Evolutionary conservation across 2,329 filamentous ascomycete species (phyloP), one percentile per base, ranked within the genome.

Genomic region (Paracorniculantispora psalliotae): DNA sequence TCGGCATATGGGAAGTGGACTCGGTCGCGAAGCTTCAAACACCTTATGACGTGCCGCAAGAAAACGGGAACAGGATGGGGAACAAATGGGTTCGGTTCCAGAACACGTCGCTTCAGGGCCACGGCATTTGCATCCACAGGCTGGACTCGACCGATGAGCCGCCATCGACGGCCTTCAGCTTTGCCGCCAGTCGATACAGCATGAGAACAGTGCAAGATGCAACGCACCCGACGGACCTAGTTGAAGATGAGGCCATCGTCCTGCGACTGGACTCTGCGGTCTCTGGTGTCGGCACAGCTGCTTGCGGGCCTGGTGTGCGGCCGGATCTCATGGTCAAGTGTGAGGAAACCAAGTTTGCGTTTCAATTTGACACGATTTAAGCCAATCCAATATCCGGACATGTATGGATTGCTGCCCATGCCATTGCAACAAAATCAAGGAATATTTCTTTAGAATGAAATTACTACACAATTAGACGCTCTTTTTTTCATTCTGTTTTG

Each of bases 31-130:
- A 79, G 0, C 74, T 89, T 26, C 80, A 81, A 66, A 78, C 79
- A 0, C 74, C 76, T 1, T 89, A 88, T 65, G 87, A 90, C 19
- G 83, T 85, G 23, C 87, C 87, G 0, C 87, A 90, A 67, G 87
- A 90, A 64, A 83, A 81, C 55, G 84, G 84, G 1, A 90, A 89
- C 67, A 76, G 83, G 15, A 82, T 81, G 57, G 83, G 83, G 35
- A 82, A 81, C 0, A 75, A 81, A 7, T 89, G 83, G 81, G 69
- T 88, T 4, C 71, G 72, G 15, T 59, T 79, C 7, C 66, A 59
- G 3, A 59, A 70, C 23, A 54, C 59, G 10, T 28, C n/a, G 13
- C 57, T 57, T 8, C 61, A 61, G 1, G 62, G 52, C 15, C 33
- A 61, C 0, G 67, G 67, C 2, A 41, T 71, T 0, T 63, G 67